phyloP scores from a whole-genome alignment of 2,329 filamentous ascomycete genomes.

The Dendryphion nanum region DNA sequence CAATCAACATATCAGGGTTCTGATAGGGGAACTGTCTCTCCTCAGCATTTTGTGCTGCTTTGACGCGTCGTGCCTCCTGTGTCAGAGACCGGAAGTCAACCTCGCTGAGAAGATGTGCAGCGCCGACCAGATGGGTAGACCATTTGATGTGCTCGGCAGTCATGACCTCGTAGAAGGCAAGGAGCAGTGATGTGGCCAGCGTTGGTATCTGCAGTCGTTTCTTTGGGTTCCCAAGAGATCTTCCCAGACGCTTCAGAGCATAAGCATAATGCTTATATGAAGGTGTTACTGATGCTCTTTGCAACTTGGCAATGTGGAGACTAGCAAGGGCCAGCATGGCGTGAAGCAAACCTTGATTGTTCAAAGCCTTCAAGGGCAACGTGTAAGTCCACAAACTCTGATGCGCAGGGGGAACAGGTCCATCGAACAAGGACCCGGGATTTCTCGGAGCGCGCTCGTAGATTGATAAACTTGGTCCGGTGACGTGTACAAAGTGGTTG shows the following conservation, averaged over 20 bases:
- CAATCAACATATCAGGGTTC: slow-evolving; percentile 30
- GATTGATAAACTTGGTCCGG: slow-evolving; percentile 79
- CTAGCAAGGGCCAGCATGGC: slow-evolving; percentile 85
- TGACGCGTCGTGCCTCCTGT: slow-evolving; percentile 65
- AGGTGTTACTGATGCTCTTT: slow-evolving; percentile 70
- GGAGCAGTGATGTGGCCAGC: slow-evolving; percentile 79
- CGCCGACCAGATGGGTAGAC: slow-evolving; percentile 87
- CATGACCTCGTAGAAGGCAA: slow-evolving; percentile 94
- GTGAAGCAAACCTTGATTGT: slow-evolving; percentile 83
- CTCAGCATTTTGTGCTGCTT: slow-evolving; percentile 47
- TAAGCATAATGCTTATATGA: slow-evolving; percentile 92
- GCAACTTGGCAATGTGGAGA: slow-evolving; percentile 82
- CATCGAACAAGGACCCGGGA: slow-evolving; percentile 64
- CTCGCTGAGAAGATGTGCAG: slow-evolving; percentile 77
- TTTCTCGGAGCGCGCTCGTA: slow-evolving; percentile 82
- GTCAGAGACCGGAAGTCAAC: slow-evolving; percentile 76
- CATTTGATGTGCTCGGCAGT: slow-evolving; percentile 92
- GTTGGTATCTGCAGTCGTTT: slow-evolving; percentile 75
- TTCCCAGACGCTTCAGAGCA: slow-evolving; percentile 73
- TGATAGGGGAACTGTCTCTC: slow-evolving; percentile 35
- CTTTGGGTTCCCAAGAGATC: slow-evolving; percentile 68
- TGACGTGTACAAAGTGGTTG: slow-evolving; percentile 87
- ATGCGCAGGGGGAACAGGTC: slow-evolving; percentile 24
- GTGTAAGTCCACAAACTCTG: slow-evolving; percentile 65
- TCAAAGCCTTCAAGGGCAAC: slow-evolving; percentile 75